phyloP scores from a whole-genome alignment of 1,139 yeast genomes.

The Magnusiomyces tetraspermus region DNA sequence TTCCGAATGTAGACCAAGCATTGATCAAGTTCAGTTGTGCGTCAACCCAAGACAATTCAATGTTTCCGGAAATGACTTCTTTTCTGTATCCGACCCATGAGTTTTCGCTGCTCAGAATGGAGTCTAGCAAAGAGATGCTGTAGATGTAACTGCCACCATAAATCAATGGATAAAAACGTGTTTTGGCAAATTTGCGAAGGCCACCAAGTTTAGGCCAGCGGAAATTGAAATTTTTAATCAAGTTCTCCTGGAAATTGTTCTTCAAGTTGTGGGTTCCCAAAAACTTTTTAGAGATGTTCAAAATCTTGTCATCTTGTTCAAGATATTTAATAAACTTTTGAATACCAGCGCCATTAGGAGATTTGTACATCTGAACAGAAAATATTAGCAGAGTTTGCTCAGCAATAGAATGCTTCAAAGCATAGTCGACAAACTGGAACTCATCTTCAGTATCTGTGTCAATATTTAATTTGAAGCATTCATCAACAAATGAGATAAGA shows the following conservation, averaged over 20 bases:
- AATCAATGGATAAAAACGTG: constrained; percentile 18
- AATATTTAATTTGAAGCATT: background rate
- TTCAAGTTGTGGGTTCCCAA: constrained; percentile 36
- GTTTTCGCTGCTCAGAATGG: constrained; percentile 39
- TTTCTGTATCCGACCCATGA: constrained; percentile 48
- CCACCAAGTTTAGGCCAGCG: constrained; percentile 40
- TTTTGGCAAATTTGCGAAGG: constrained; percentile 41
- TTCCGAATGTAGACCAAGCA: constrained; percentile 68
- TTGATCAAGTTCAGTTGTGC: constrained; percentile 63
- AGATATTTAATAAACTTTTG: constrained; percentile 39
- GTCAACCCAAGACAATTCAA: constrained; percentile 53
- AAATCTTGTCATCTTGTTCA: constrained; percentile 36
- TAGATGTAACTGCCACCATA: constrained; percentile 44
- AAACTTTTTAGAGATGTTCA: constrained; percentile 17
- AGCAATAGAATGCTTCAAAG: constrained; percentile 40
- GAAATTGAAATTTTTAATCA: constrained; percentile 39
- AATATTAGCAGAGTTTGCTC: constrained; percentile 67
- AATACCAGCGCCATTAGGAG: constrained; percentile 21
- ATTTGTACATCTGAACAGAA: constrained; percentile 60
- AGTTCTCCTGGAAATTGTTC: constrained; percentile 39
- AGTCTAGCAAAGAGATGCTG: constrained; percentile 55
- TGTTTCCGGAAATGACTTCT: constrained; percentile 50
- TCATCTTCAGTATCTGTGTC: constrained; percentile 1
- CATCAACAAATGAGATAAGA: constrained; percentile 8
- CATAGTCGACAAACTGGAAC: constrained; percentile 1